Evolutionary conservation across 371 early-diverging fungal genomes (phyloP), one percentile per base, ranked within the genome.

Genomic region (Mortierella sp.): DNA sequence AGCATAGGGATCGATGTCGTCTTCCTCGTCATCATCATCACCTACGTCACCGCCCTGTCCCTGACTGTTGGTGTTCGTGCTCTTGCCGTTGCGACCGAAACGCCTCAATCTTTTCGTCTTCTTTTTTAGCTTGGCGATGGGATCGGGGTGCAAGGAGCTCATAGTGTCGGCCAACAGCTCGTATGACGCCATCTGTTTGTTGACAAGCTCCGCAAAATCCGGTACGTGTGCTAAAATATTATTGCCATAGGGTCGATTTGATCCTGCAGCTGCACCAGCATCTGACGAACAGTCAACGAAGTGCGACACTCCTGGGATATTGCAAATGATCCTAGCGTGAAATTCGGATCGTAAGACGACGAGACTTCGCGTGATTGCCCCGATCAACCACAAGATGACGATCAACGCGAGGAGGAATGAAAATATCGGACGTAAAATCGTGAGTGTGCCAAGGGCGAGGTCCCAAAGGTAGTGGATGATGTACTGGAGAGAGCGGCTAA

Each of bases 151-250:
- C 24, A 67, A 34, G 1, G 41, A 6, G 34, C 31, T 55, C 53
- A 73, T 30, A 19, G 73, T 54, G 7, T 73, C 59, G 15, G 21
- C 50, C 24, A 73, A 28, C 4, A 54, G 4, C 32, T 63, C 62
- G 12, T 58, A 59, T 1, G 67, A 56, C 8, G 57, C 54, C 12
- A 52, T 68, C 14, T 73, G 58, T 12, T 62, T 63, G 30, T 73
- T 59, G 19, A 73, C 56, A 19, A 73, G 46, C 19, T 54, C 63
- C 8, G 73, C 52, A 63, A 73, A 73, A 30, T 67, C 32, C 0
- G 73, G 73, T 2, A 72, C 52, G 4, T 58, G 58, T n/a, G n/a
- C n/a, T n/a, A n/a, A n/a, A n/a, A n/a, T n/a, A 34, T 34, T 11
- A 4, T 34, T 11, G 14, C 28, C 44, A 23, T 51, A 51, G 55